A percentile compares a stretch with the other conserved stretches of the same genome.
These are phyloP conservation scores for Silene coronaria DNA, from an alignment of 179 eudicot species.

Conservation along the genomic window DNA sequence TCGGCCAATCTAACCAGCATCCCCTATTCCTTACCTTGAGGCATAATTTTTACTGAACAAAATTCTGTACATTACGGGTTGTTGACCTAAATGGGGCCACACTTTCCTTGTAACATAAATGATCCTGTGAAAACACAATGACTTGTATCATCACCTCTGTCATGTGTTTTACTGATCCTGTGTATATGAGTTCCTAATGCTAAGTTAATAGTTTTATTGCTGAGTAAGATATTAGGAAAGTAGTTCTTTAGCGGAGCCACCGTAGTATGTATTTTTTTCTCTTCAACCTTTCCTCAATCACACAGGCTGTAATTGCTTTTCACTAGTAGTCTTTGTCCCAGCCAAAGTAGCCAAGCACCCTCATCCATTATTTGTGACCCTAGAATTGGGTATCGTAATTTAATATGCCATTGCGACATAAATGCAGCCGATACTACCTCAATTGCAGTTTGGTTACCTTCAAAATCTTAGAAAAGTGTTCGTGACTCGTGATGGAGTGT, in stretches of 20 bases:
- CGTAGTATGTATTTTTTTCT: background rate
- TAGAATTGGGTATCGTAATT: background rate
- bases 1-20: background rate
- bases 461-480: too few relatives aligned
- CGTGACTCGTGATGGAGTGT: too few relatives aligned
- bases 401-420: background rate
- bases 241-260: background rate
- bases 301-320: background rate
- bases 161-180: background rate
- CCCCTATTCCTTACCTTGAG: background rate
- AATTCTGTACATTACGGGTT: background rate
- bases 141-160: background rate
- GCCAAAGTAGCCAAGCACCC: background rate
- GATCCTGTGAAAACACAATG: background rate
- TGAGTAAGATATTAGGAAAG: background rate
- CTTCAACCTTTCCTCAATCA: background rate
- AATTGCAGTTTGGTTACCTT: slow-evolving; percentile 1
- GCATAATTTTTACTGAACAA: background rate
- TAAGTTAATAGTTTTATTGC: background rate
- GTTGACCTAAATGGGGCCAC: background rate
- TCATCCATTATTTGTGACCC: too few relatives aligned
- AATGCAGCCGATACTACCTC: background rate
- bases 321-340: background rate
- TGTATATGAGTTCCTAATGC: background rate
- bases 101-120: too few relatives aligned